Evolutionary conservation across 306 rosid species (phyloP), one percentile per base, ranked within the genome.

Genomic region (Arachis hypogaea): DNA sequence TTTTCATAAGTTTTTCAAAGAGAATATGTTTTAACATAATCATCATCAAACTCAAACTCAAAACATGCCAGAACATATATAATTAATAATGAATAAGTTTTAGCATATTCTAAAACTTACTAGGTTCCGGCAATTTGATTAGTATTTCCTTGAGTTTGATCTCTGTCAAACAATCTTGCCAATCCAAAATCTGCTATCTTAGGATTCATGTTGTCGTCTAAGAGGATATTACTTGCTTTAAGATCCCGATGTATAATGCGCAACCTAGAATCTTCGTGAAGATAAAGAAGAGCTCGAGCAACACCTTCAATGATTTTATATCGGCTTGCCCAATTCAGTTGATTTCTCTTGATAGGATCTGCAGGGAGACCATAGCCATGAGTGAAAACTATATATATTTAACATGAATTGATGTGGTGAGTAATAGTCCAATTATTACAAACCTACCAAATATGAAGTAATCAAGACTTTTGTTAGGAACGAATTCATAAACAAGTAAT

Each of bases 331-430:
- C 86, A 82, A 60, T 77, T 40, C 40, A 85, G 29, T 9, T 45
- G 40, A 8, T 2, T 7, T 9, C 42, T 71, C 44, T 77, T 38
- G 62, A 2, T 50, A 8, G 84, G 80, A 70, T 81, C 86, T 79
- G 10, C 7, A 9, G 11, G 5, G 9, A 58, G 2, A n/a, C 11
- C 11, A 22, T 10, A n/a, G 30, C 8, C 14, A 5, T 28, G 36
- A 52, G 9, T 44, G 7, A 43, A 6, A 63, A 47, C 11, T 57
- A 16, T 45, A 5, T 14, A 0, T 46, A 11, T 10, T 36, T 5
- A 7, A 66, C 9, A 28, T 30, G 2, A 69, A 16, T 5, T 58
- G 5, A 70, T 16, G 29, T 28, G 43, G 52, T 9, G 5, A 51
- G 22, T 4, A 33, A n/a, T 1, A 9, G 9, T 59, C 56, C 4